Evolutionary conservation across 352 stramenopile species (phyloP), one percentile per base, ranked within the genome.

Genomic region (Phytopythium ostracodes): DNA sequence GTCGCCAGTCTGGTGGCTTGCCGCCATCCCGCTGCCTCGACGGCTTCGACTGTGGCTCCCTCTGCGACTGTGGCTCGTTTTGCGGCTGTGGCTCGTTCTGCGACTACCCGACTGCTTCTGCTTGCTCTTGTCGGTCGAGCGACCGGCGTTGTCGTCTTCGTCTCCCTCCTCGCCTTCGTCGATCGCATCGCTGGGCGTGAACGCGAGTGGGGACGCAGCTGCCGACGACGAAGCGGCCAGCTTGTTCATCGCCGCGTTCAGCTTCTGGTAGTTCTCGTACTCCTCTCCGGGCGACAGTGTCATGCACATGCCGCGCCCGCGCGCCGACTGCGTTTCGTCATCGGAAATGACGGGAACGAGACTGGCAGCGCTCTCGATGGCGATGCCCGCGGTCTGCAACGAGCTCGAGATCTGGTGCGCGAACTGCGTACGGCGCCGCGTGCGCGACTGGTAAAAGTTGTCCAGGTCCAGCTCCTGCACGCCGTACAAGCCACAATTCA

Each of bases 201-300:
- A 63, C 11, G 57, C 44, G 11, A 73, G 62, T 15, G 66, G 52
- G 12, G 50, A 66, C 14, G 49, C 25, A 22, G 11, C 25, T 5
- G 29, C 49, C 4, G 44, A 52, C 14, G 44, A 15, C 3, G 44
- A 25, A 24, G 29, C 40, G 36, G 22, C 12, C 1, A 56, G 62
- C 38, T 62, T 71, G 22, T 7, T 63, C 38, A 75, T 82, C 31
- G 71, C 77, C 3, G 71, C 68, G 38, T 75, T 63, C 46, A 88
- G 59, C 65, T 87, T 87, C 60, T 86, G 73, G 58, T 86, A 87
- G 50, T 89, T 82, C 68, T 87, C 79, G 51, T 87, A 89, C 46
- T 89, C 79, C 61, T 89, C 79, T 24, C 77, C 79, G 1, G 79
- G 79, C 24, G 79, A 89, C 33, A 89, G 77, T 20, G 79, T 81